Conservation (phyloP, 1,284 basidiomycete genomes). For the Athelia sp. region DNA sequence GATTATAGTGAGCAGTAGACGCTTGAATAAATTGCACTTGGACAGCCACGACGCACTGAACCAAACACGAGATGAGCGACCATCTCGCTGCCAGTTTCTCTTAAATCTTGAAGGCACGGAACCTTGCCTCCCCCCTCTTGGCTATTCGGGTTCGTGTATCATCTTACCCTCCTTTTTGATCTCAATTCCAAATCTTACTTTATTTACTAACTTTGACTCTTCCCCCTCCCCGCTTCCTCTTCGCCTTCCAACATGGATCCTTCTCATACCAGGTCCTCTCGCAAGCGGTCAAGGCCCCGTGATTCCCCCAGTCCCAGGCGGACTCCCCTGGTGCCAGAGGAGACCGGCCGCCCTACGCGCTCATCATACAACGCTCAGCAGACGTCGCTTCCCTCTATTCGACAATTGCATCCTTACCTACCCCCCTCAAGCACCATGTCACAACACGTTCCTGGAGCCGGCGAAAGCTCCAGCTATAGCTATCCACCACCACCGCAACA, state of each 20-base stretch:
- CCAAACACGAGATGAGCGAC: too few species aligned
- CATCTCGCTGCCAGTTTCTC: too few species aligned
- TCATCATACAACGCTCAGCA: conserved; percentile 5
- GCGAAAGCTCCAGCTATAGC: conserved; percentile 9
- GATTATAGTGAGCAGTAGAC: too few species aligned
- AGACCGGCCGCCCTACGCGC: too few species aligned
- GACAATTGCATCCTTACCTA: conserved; percentile 57
- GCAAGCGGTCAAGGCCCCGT: neutral
- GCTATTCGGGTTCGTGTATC: too few species aligned
- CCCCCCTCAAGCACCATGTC: conserved; percentile 29
- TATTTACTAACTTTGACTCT: neutral
- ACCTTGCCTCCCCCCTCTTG: too few species aligned
- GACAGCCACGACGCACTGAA: too few species aligned
- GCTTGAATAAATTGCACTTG: too few species aligned
- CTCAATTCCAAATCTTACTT: too few species aligned
- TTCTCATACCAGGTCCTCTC: neutral
- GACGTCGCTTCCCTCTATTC: conserved; percentile 56
- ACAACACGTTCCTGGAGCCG: conserved; percentile 7
- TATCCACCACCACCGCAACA: conserved; percentile 16
- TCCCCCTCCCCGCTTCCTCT: neutral
- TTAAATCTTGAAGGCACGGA: too few species aligned
- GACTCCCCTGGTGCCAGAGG: neutral
- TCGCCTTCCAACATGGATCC: neutral
- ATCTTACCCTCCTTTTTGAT: too few species aligned
- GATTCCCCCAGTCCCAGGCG: neutral